A percentile compares a stretch with the other conserved stretches of the same genome.
phyloP scores from a whole-genome alignment of 2,329 filamentous ascomycete species.

The Arthrobotrys megalospora region DNA sequence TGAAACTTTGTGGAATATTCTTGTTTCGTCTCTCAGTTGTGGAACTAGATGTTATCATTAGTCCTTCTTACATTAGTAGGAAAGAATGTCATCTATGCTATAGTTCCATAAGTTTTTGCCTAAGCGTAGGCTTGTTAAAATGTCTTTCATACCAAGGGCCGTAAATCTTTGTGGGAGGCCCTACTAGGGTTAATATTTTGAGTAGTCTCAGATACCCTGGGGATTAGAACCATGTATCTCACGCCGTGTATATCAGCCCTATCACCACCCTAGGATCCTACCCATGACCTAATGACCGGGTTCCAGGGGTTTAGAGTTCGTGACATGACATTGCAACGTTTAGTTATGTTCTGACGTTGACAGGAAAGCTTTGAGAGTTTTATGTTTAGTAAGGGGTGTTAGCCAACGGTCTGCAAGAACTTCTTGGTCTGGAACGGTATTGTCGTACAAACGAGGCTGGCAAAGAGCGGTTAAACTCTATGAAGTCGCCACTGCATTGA shows the following conservation, averaged over 20 bases:
- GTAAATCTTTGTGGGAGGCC: too few species aligned
- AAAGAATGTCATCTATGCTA: neutral
- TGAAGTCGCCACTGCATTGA: slow-evolving; percentile 31
- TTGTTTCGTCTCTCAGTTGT: slow-evolving; percentile 48
- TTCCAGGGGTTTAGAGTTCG: neutral
- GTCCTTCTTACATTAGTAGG: neutral
- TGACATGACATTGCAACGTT: slow-evolving; percentile 2
- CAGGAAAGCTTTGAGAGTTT: slow-evolving; percentile 9
- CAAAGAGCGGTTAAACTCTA: slow-evolving; percentile 39
- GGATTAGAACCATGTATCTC: too few species aligned
- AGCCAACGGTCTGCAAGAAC: neutral
- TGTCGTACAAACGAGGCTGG: slow-evolving; percentile 50
- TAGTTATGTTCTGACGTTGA: slow-evolving; percentile 13
- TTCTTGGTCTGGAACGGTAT: slow-evolving; percentile 29
- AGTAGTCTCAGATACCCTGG: too few species aligned
- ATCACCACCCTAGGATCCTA: too few species aligned
- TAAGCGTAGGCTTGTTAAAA: too few species aligned
- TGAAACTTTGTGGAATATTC: slow-evolving; percentile 31
- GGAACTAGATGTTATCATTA: slow-evolving; percentile 11
- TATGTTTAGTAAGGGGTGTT: slow-evolving; percentile 1
- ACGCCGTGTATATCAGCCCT: too few species aligned
- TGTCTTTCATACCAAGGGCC: too few species aligned
- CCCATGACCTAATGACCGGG: too few species aligned
- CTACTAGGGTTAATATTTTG: too few species aligned
- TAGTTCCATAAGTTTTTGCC: too few species aligned